Percentiles rank a stretch among this genome's conserved stretches.
Conservation (phyloP, 257 asterid species). For the Plantago ovata region DNA sequence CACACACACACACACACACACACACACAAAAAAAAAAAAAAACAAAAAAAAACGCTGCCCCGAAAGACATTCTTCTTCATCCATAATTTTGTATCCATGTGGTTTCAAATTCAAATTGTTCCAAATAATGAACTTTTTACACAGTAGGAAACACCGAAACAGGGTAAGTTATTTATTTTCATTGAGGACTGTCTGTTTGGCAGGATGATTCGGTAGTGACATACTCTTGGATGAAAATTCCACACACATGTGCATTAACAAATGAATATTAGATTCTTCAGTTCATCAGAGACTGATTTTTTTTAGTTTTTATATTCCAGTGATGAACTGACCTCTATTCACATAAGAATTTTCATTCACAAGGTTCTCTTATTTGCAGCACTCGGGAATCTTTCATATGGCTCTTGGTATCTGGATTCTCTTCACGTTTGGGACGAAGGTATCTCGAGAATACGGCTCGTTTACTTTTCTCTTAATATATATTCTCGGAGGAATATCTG, state of each 20-base stretch:
- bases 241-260: not conserved
- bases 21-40: no score
- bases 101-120: no score
- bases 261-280: not conserved
- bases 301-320: conserved; percentile 1
- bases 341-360: conserved; percentile 3
- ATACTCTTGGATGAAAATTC: not conserved
- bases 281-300: not conserved
- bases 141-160: not conserved
- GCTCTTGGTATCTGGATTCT: conserved; percentile 70
- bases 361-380: conserved; percentile 42
- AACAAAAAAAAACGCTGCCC: no score
- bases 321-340: conserved; percentile 1
- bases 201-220: not conserved
- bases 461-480: conserved; percentile 64
- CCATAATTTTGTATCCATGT: no score
- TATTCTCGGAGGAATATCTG: conserved; percentile 78
- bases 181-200: not conserved
- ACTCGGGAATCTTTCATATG: conserved; percentile 63
- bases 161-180: not conserved
- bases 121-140: no score
- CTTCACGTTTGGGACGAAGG: conserved; percentile 60
- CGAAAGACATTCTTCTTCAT: no score
- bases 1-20: no score
- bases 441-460: conserved; percentile 53